Evolutionary conservation across 2,329 filamentous ascomycete genomes (phyloP).

Genomic region (Chaetomiaceae sp.): DNA sequence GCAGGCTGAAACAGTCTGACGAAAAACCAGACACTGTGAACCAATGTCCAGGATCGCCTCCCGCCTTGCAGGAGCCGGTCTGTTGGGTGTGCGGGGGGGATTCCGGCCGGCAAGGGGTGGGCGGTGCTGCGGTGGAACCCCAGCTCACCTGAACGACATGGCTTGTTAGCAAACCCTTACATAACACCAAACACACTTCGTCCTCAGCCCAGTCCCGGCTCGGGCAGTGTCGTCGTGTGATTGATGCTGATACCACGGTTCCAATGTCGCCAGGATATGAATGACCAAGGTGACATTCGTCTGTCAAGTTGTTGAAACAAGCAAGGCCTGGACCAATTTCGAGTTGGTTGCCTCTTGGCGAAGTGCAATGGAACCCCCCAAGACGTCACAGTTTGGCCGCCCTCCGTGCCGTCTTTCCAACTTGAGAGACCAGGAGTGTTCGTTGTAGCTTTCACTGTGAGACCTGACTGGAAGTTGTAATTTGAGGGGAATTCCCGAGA

Average conservation of each 20-base stretch:
- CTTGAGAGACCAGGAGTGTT: no score
- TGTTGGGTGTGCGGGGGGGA: slow-evolving; percentile 4
- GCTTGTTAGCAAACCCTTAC: slow-evolving; percentile 22
- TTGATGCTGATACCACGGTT: not conserved
- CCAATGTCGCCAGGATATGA: not conserved
- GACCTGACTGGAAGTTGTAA: no score
- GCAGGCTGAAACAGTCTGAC: not conserved
- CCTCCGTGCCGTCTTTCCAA: no score
- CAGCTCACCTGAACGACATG: not conserved
- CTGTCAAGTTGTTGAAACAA: not conserved
- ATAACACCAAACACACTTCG: slow-evolving; percentile 10
- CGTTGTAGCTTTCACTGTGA: no score
- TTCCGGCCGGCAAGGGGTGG: slow-evolving; percentile 1
- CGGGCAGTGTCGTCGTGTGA: slow-evolving; percentile 12
- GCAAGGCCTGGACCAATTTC: not conserved
- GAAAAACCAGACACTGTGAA: slow-evolving; percentile 9
- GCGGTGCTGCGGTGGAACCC: slow-evolving; percentile 15
- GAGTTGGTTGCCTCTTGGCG: not conserved
- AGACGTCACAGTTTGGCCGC: no score
- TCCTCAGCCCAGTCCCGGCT: not conserved
- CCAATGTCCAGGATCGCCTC: slow-evolving; percentile 16
- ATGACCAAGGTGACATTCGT: not conserved
- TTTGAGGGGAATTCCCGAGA: no score
- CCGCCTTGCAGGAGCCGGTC: slow-evolving; percentile 17
- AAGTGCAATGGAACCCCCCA: not conserved